These are phyloP conservation scores for Podochytrium sp. DNA, from an alignment of 192 early-diverging fungal species.

Conservation along the genomic window DNA sequence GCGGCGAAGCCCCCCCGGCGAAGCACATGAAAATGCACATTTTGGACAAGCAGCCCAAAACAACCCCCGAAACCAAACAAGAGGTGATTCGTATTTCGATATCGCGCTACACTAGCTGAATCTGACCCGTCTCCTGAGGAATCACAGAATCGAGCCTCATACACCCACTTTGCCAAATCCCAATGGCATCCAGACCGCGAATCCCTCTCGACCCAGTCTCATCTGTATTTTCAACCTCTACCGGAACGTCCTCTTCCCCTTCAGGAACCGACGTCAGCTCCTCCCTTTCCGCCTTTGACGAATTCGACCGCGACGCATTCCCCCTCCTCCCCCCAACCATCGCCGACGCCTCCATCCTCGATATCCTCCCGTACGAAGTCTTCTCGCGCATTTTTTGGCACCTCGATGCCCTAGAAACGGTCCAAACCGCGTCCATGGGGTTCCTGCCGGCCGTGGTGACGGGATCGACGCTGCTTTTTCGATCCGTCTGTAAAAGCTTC, in stretches of 20 bases:
- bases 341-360: neutral
- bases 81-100: too few species aligned
- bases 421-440: constrained; percentile 8
- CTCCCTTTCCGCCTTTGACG: neutral
- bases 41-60: too few species aligned
- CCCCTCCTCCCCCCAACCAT: neutral
- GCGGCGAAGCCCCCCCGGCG: too few species aligned
- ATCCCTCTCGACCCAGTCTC: neutral
- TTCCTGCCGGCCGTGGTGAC: neutral
- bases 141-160: constrained; percentile 8
- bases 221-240: neutral
- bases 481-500: constrained; percentile 27
- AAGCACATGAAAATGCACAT: too few species aligned
- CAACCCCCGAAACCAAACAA: too few species aligned
- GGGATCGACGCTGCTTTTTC: constrained; percentile 26
- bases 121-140: too few species aligned
- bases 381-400: constrained; percentile 39
- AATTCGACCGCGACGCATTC: constrained; percentile 1
- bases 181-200: neutral
- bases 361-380: constrained; percentile 36
- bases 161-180: neutral
- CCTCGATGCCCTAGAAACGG: constrained; percentile 28
- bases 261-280: neutral
- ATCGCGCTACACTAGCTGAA: too few species aligned
- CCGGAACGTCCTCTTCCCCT: neutral